These are phyloP conservation scores for Noccaea bulbosa DNA, from an alignment of 345 rosid species.

Conservation along the genomic window DNA sequence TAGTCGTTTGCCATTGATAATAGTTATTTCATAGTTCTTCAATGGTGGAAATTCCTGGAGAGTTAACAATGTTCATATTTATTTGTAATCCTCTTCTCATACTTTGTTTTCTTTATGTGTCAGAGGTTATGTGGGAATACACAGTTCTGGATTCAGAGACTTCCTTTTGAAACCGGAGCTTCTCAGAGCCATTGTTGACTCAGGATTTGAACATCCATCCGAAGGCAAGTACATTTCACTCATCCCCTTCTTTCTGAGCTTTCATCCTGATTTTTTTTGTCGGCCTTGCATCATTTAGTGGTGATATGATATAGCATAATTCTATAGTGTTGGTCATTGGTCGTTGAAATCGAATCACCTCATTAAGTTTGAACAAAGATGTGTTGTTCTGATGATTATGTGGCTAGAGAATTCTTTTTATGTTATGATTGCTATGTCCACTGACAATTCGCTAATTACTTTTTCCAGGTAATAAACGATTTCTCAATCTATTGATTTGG, in stretches of 20 bases:
- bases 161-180: constrained; percentile 99
- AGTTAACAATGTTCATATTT: too few species aligned
- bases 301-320: neutral
- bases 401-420: neutral
- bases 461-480: constrained; percentile 30
- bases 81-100: neutral
- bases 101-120: neutral
- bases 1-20: neutral
- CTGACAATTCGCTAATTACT: neutral
- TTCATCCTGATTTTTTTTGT: neutral
- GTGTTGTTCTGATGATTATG: neutral
- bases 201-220: constrained; percentile 99
- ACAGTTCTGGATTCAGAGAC: constrained; percentile 99
- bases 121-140: constrained; percentile 98
- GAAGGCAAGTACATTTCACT: constrained; percentile 61
- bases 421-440: neutral
- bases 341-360: neutral
- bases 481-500: constrained; percentile 59
- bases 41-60: neutral
- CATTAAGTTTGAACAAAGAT: neutral
- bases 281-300: neutral
- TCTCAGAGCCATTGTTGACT: constrained; percentile 94
- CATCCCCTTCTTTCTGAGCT: neutral
- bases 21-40: neutral
- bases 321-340: neutral